Conservation (phyloP, 177 flowering plant genomes). For the Tripterygium wilfordii region DNA sequence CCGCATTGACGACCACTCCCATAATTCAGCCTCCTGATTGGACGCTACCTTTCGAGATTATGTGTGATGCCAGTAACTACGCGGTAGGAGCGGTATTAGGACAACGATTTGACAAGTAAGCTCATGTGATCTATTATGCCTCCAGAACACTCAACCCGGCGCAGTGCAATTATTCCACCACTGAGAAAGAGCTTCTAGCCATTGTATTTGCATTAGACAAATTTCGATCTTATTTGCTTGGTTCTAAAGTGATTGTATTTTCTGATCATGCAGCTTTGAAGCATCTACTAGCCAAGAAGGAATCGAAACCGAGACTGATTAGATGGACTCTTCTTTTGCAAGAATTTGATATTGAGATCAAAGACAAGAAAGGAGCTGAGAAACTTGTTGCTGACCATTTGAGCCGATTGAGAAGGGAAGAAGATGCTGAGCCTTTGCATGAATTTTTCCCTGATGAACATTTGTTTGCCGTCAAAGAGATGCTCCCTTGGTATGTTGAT, state of each 20-base stretch:
- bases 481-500: not conserved
- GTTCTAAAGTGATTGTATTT: too few species aligned
- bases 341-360: not conserved
- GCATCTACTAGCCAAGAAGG: not conserved
- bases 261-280: not conserved
- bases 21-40: not conserved
- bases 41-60: not conserved
- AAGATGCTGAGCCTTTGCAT: not conserved
- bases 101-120: too few species aligned
- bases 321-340: conserved; percentile 9
- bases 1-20: not conserved
- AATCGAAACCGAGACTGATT: conserved; percentile 7
- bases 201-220: conserved; percentile 9
- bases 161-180: too few species aligned
- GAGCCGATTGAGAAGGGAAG: not conserved
- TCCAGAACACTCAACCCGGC: conserved; percentile 4
- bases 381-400: conserved; percentile 13
- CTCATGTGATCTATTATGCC: conserved; percentile 12
- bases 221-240: conserved; percentile 9
- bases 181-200: conserved; percentile 6
- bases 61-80: not conserved
- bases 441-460: conserved; percentile 5
- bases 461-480: not conserved
- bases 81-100: too few species aligned
- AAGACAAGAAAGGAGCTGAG: too few species aligned